Evolutionary conservation across 306 rosid genomes (phyloP), one percentile per base, ranked within the genome.

Genomic region (Aeschynomene evenia): DNA sequence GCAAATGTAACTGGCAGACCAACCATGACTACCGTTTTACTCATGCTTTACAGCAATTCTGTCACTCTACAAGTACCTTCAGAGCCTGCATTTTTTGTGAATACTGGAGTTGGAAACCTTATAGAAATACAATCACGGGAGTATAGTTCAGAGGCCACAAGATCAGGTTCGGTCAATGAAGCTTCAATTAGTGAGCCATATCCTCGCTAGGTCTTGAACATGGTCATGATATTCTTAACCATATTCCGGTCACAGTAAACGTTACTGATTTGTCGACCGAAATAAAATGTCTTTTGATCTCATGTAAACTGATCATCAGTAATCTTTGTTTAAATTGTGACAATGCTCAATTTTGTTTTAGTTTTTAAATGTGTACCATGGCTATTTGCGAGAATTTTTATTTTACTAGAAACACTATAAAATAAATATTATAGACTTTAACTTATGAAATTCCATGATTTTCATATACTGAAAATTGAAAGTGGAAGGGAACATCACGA

Each of bases 1-100:
- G 84, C 80, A 55, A 83, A 78, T 21, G 7, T 33, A 22, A 66
- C 9, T 40, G 59, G 24, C 3, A 85, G 85, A 70, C 94, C 88
- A 68, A 83, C 85, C 9, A 78, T 85, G 93, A 18, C 72, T 40
- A 1, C 78, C 0, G 34, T 82, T 26, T 46, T 48, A 40, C 76
- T 82, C 1, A 81, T 70, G 80, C 82, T 83, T 4, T 76, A 28
- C 22, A 80, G 88, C 20, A 5, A 43, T 58, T 78, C 80, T 7
- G 18, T 63, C 2, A 20, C 55, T 53, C 82, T 85, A 1, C 36
- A 78, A 2, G 0, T 42, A 2, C 89, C 84, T 24, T 66, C 66
- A 4, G 11, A 29, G 7, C 83, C 89, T 18, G 87, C 87, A 16
- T 84, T 68, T 42, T 73, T 76, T 14, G 13, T 57, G 51, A 59